phyloP scores from a whole-genome alignment of 2,329 filamentous ascomycete species.

The Talaromyces sp. region DNA sequence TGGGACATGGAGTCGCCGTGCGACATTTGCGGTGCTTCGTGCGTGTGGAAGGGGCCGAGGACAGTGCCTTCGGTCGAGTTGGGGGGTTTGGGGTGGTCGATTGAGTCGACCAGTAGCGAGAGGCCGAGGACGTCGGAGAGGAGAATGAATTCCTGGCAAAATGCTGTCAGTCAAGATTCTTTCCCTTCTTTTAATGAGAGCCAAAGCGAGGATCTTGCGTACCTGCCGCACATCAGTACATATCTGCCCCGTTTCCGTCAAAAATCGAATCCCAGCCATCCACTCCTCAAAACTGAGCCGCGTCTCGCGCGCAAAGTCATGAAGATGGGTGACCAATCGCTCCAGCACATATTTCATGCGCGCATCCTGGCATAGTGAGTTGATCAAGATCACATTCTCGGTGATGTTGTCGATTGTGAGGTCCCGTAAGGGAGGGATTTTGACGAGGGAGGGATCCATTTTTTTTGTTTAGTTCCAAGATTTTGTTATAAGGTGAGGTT shows the following conservation, averaged over 20 bases:
- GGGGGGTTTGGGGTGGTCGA: conserved; percentile 76
- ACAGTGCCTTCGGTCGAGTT: conserved; percentile 73
- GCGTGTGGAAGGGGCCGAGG: conserved; percentile 56
- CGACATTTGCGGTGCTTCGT: conserved; percentile 15
- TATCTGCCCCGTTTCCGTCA: conserved; percentile 70
- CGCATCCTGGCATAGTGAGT: conserved; percentile 64
- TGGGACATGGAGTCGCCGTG: conserved; percentile 43
- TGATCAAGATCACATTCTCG: conserved; percentile 70
- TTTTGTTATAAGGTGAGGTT: not conserved
- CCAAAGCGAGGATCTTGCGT: conserved; percentile 9
- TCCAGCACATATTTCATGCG: conserved; percentile 71
- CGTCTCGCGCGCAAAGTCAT: conserved; percentile 79
- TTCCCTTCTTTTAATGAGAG: not conserved
- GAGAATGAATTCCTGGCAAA: conserved; percentile 39
- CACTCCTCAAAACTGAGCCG: conserved; percentile 73
- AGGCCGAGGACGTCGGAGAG: conserved; percentile 67
- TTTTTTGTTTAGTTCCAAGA: not conserved
- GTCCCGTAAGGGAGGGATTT: conserved; percentile 56
- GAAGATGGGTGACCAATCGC: conserved; percentile 70
- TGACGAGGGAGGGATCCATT: conserved; percentile 44
- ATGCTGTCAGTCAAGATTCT: not conserved
- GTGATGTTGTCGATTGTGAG: conserved; percentile 79
- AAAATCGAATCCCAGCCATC: conserved; percentile 70
- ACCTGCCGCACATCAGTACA: conserved; percentile 68
- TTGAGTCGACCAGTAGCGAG: conserved; percentile 74